Percentiles rank a stretch among this genome's conserved stretches.
Evolutionary conservation across 805 yeast genomes (phyloP).

Genomic region (Scheffersomyces spartinae): DNA sequence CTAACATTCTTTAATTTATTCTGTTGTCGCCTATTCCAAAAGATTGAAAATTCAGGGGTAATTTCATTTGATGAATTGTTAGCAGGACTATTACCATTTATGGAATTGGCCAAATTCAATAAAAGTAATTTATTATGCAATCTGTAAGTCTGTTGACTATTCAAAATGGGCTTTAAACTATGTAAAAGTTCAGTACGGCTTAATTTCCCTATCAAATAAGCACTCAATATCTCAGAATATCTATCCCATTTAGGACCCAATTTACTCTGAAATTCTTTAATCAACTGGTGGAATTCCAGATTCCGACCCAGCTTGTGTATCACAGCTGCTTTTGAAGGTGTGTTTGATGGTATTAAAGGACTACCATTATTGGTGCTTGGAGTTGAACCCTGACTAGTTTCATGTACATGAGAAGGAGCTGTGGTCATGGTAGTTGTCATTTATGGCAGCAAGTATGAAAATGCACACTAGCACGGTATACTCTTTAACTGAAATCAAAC

Average conservation of each 20-base stretch:
- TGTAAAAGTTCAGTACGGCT: slow-evolving; percentile 64
- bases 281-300: slow-evolving; percentile 33
- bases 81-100: slow-evolving; percentile 63
- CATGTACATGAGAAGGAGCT: too few species aligned
- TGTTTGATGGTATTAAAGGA: too few species aligned
- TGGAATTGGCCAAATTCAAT: slow-evolving; percentile 74
- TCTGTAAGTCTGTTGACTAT: slow-evolving; percentile 33
- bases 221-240: slow-evolving; percentile 69
- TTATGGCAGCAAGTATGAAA: too few species aligned
- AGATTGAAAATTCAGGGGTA: slow-evolving; percentile 28
- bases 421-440: too few species aligned
- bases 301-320: slow-evolving; percentile 12
- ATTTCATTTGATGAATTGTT: slow-evolving; percentile 36
- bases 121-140: slow-evolving; percentile 78
- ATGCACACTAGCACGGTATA: too few species aligned
- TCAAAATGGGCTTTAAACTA: slow-evolving; percentile 46
- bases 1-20: slow-evolving; percentile 37
- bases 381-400: too few species aligned
- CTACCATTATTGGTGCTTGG: too few species aligned
- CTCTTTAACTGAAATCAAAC: too few species aligned
- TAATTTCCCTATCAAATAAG: slow-evolving; percentile 67
- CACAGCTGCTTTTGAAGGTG: too few species aligned
- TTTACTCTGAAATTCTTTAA: slow-evolving; percentile 59
- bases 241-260: slow-evolving; percentile 79
- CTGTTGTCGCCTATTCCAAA: slow-evolving; percentile 39